Evolutionary conservation across 2,329 filamentous ascomycete species (phyloP), one percentile per base, ranked within the genome.

Genomic region (Paramyrothecium roridum): DNA sequence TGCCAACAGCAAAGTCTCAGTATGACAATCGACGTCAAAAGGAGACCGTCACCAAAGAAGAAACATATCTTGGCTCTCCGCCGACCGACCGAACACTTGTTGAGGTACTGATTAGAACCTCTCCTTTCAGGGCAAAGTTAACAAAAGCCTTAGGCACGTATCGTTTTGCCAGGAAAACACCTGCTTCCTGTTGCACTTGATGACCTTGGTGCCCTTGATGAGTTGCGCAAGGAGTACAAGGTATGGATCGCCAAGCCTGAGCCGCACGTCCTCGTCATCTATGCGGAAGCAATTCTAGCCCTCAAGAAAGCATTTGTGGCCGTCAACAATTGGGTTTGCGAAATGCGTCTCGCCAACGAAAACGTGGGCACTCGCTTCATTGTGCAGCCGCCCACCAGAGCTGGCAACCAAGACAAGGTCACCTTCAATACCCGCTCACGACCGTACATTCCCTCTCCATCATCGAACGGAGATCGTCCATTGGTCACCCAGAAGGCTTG

Each of bases 211-310:
- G 57, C 53, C 2, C 54, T 75, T 6, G 58, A 73, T 22, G 56
- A 59, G 3, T 64, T 74, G 17, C 63, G 71, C 3, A 61, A 54
- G 40, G 58, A 56, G 3, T 53, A 71, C 47, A 56, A 59, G 30
- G 65, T 71, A 7, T 75, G 72, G 64, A 71, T 75, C 13, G 64
- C 53, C 3, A 57, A 54, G 7, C 54, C 57, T 8, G 50, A 63
- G 23, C 55, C 60, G 3, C 63, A 68, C 23, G 37, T 65, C 17
- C 59, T 73, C 12, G 60, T 65, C 7, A 57, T 74, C 22, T 55
- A 52, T 45, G 60, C 67, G 21, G 57, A 62, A 4, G 58, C 58
- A 3, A 60, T 65, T 20, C n/a, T 49, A 6, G 54, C 58, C 3
- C 57, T 74, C 7, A 65, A 63, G 21, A 47, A 66, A 23, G 70